Evolutionary conservation across 441 rosid species (phyloP).

Genomic region (Bruguiera hainesii): DNA sequence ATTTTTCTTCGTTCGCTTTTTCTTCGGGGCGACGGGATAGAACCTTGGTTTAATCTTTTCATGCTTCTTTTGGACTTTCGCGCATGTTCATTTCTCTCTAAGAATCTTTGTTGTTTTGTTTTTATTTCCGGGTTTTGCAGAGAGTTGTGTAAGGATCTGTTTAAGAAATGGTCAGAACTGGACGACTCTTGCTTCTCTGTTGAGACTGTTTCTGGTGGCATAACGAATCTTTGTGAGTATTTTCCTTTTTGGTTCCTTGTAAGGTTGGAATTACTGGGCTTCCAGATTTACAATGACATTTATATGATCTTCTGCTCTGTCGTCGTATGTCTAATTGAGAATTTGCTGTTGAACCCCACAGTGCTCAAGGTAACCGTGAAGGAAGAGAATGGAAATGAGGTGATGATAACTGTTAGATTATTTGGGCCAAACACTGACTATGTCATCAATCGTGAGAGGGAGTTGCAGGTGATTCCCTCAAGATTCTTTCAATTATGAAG

Average conservation of each 20-base stretch:
- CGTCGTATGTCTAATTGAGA: background rate
- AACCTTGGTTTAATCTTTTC: too few species aligned
- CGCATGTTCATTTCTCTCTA: too few species aligned
- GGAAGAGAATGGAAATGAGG: constrained; percentile 50
- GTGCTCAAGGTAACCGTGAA: constrained; percentile 86
- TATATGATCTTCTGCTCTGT: too few species aligned
- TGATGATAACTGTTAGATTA: constrained; percentile 67
- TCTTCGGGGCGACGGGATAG: too few species aligned
- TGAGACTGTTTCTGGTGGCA: constrained; percentile 88
- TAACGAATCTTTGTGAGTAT: constrained; percentile 82
- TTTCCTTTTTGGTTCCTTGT: constrained; percentile 6
- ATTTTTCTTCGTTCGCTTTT: too few species aligned
- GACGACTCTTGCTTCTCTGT: constrained; percentile 69
- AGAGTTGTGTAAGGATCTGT: constrained; percentile 81
- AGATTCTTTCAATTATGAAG: background rate
- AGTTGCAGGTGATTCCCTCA: constrained; percentile 49
- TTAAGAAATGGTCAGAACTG: constrained; percentile 63
- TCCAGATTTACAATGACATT: too few species aligned
- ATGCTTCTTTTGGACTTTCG: background rate
- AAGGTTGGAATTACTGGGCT: background rate
- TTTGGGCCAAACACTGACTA: constrained; percentile 95
- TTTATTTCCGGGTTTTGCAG: constrained; percentile 32
- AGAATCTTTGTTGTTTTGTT: too few species aligned
- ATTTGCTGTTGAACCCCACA: constrained; percentile 25
- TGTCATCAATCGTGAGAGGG: constrained; percentile 82